Evolutionary conservation across 129 eudicot species (phyloP), one percentile per base, ranked within the genome.

Genomic region (Flaveria ramosissima): DNA sequence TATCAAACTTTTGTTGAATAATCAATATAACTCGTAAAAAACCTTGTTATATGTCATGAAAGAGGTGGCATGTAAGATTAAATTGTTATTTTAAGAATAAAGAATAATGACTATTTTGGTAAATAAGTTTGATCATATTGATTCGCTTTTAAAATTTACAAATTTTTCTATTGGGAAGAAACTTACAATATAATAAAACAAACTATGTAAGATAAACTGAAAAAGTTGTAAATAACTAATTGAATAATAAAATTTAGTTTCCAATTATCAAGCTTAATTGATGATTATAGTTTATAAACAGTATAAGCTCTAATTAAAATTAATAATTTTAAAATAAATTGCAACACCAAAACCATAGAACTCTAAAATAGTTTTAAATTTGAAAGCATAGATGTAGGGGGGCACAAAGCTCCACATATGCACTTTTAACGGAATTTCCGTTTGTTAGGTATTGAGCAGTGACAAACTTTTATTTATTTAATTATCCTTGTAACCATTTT

Each of bases 341-440:
- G 64, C 21, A 21, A 10, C 36, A 10, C 7, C 16, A 20, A 57
- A 57, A 21, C 30, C 32, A 10, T 48, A 21, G 45, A 42, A 43
- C 7, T 60, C 42, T 16, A 59, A 11, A 14, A 36, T 16, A 19
- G 45, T 36, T 70, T 68, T 15, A n/a, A 75, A 62, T 17, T 41
- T 19, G 57, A 55, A 74, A 39, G 70, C 57, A 70, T 65, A 74
- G 78, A 79, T 51, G 20, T 71, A 73, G 83, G 73, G 52, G 52
- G 78, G 73, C 77, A 64, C 77, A 79, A 64, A 51, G 77, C 68
- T 71, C 78, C 78, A 72, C 39, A 48, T 21, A 7, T 63, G 47
- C 83, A 45, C 50, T 56, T 46, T 46, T 56, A 60, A 75, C 76
- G 53, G 57, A 39, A 47, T 79, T 79, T 63, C 77, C 72, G 83